A percentile compares a stretch with the other conserved stretches of the same genome.
These are phyloP conservation scores for Umbelopsis isabellina DNA, from an alignment of 192 early-diverging fungal genomes.

Conservation along the genomic window DNA sequence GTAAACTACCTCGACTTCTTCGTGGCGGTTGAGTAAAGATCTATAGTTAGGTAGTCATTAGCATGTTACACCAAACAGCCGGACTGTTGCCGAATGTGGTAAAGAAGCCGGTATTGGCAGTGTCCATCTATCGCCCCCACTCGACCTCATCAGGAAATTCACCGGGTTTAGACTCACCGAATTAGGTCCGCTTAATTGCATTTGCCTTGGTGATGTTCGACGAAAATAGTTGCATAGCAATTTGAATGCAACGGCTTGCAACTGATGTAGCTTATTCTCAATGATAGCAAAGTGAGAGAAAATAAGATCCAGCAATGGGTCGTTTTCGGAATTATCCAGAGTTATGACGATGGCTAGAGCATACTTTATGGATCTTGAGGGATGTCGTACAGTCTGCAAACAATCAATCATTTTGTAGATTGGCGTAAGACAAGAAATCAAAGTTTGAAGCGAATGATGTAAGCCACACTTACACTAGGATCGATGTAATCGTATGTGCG, in stretches of 20 bases:
- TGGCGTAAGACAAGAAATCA: too few relatives aligned
- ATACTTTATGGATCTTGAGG: slow-evolving; percentile 52
- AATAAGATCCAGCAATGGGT: slow-evolving; percentile 52
- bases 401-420: background rate
- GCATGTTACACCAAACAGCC: background rate
- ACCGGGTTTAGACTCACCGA: slow-evolving; percentile 23
- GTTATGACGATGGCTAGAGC: slow-evolving; percentile 57
- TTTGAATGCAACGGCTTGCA: slow-evolving; percentile 51
- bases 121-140: background rate
- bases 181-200: slow-evolving; percentile 30
- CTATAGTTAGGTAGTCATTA: slow-evolving; percentile 24
- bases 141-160: background rate
- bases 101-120: background rate
- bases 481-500: slow-evolving; percentile 24
- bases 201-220: slow-evolving; percentile 5
- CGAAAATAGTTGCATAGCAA: slow-evolving; percentile 38
- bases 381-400: slow-evolving; percentile 37
- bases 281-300: slow-evolving; percentile 65
- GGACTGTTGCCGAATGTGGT: background rate
- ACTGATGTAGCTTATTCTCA: slow-evolving; percentile 57
- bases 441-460: background rate
- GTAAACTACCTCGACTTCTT: slow-evolving; percentile 31
- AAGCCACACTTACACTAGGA: background rate
- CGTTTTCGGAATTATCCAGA: slow-evolving; percentile 43
- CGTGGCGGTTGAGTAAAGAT: slow-evolving; percentile 38